phyloP scores from a whole-genome alignment of 1,284 basidiomycete genomes.

The Inonotus obliquus region DNA sequence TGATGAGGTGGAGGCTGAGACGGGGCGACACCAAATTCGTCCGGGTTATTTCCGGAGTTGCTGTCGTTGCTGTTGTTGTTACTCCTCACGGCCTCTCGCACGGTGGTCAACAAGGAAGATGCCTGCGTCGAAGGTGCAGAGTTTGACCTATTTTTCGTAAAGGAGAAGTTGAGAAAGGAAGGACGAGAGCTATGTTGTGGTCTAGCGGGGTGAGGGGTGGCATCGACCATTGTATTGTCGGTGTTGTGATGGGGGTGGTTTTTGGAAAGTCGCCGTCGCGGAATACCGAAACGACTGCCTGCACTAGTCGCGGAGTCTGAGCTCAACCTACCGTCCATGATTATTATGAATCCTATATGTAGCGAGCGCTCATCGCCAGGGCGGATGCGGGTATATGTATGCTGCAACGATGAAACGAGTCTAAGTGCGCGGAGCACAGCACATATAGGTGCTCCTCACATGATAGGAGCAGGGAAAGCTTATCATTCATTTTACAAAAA shows the following conservation, averaged over 20 bases:
- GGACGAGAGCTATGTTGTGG: neutral
- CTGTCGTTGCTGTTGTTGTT: neutral
- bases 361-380: neutral
- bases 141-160: slow-evolving; percentile 8
- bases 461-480: neutral
- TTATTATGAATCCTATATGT: neutral
- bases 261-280: neutral
- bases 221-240: slow-evolving; percentile 1
- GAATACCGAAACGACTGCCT: neutral
- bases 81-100: neutral
- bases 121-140: neutral
- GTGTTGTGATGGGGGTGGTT: slow-evolving; percentile 1
- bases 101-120: neutral
- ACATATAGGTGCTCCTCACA: neutral
- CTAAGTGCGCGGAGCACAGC: neutral
- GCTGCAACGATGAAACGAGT: neutral
- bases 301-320: neutral
- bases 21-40: neutral
- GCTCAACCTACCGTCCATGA: slow-evolving; percentile 3
- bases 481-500: slow-evolving; percentile 1
- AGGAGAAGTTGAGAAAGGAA: slow-evolving; percentile 22
- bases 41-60: neutral
- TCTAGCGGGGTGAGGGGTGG: slow-evolving; percentile 1
- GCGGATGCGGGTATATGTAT: neutral
- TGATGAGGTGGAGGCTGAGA: neutral